phyloP scores from a whole-genome alignment of 2,329 filamentous ascomycete genomes.

The Daldinia sp. region DNA sequence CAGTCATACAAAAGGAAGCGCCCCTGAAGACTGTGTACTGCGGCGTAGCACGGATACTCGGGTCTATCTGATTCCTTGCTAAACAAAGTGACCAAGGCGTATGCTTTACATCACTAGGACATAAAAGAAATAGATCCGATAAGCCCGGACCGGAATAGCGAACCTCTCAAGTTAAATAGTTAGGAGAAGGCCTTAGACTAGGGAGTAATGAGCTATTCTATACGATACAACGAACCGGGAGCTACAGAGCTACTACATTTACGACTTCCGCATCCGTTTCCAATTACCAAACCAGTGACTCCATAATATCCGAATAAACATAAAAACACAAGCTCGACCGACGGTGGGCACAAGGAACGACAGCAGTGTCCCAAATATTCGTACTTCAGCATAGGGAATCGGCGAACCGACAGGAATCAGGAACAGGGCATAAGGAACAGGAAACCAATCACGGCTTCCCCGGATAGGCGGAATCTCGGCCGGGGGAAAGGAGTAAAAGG shows the following conservation, averaged over 20 bases:
- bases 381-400: conserved; percentile 11
- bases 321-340: conserved; percentile 14
- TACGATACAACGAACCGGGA: neutral
- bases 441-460: neutral
- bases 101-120: neutral
- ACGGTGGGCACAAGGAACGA: conserved; percentile 4
- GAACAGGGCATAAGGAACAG: neutral
- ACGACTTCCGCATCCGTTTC: conserved; percentile 4
- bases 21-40: neutral
- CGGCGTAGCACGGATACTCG: neutral
- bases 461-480: neutral
- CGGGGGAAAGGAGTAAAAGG: neutral
- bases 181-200: neutral
- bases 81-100: neutral
- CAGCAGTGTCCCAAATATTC: conserved; percentile 10
- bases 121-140: neutral
- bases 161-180: neutral
- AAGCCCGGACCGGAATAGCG: neutral
- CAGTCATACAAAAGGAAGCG: neutral
- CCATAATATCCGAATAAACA: conserved; percentile 1
- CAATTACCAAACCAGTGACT: neutral
- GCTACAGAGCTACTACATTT: neutral
- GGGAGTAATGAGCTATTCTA: neutral
- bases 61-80: neutral
- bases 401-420: neutral